A percentile compares a stretch with the other conserved stretches of the same genome.
These are phyloP conservation scores for Jaltomata sinuosa DNA, from an alignment of 257 asterid species.

Conservation along the genomic window DNA sequence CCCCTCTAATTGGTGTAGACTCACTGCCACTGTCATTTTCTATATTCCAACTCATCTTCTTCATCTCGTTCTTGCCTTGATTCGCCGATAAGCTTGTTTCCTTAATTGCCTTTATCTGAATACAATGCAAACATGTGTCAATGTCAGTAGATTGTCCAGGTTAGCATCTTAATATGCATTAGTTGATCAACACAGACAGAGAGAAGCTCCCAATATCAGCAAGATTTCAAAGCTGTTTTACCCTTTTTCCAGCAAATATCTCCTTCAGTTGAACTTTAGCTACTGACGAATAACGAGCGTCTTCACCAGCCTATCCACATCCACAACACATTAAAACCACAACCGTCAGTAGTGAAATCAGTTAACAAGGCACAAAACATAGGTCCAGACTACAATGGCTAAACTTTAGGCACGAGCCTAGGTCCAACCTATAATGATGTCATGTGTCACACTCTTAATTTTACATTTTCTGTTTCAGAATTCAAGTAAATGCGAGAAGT, in stretches of 20 bases:
- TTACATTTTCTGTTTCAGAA: background rate
- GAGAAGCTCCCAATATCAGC: background rate
- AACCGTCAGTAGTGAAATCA: background rate
- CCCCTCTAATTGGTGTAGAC: conserved; percentile 37
- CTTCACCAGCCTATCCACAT: conserved; percentile 68
- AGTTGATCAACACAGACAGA: background rate
- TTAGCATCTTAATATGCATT: background rate
- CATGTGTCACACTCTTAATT: background rate
- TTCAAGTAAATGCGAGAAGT: background rate
- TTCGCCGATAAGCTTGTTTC: conserved; percentile 80
- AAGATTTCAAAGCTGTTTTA: conserved; percentile 2
- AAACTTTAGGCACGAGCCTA: too few relatives aligned
- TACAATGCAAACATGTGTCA: background rate
- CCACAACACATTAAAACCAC: background rate
- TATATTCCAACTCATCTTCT: conserved; percentile 46
- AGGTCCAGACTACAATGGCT: background rate
- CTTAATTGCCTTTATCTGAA: conserved; percentile 40
- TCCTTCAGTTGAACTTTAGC: conserved; percentile 63
- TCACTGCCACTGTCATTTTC: conserved; percentile 26
- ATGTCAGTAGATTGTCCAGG: background rate
- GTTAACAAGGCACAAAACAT: background rate
- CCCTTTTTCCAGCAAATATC: conserved; percentile 60
- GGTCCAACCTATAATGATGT: background rate
- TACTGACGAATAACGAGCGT: conserved; percentile 42
- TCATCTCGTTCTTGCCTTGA: conserved; percentile 60